These are phyloP conservation scores for Pulveroboletus sp. DNA, from an alignment of 768 basidiomycete genomes.

Conservation along the genomic window DNA sequence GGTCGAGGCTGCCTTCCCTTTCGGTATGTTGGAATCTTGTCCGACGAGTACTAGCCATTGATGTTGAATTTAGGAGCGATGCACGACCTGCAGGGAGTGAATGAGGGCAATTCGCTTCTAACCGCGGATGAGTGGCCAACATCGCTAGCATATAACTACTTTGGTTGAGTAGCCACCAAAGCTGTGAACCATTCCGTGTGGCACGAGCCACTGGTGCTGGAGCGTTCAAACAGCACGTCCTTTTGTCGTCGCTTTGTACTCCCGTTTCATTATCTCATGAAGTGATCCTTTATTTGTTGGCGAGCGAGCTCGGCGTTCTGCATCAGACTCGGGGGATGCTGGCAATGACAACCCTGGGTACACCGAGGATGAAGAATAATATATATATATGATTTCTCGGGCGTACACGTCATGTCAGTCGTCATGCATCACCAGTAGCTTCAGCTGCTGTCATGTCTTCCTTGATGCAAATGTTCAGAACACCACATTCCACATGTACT, in stretches of 20 bases:
- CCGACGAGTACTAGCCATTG: neutral
- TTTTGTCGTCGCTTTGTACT: conserved; percentile 9
- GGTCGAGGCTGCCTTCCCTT: conserved; percentile 47
- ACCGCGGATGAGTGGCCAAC: conserved; percentile 42
- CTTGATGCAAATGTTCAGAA: no score
- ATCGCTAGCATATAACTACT: conserved; percentile 49
- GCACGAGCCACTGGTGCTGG: neutral
- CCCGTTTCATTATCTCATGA: no score
- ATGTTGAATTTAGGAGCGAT: conserved; percentile 42
- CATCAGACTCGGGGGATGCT: neutral
- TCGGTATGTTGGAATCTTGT: conserved; percentile 45
- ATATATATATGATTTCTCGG: neutral
- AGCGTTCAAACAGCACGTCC: neutral
- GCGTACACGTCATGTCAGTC: neutral
- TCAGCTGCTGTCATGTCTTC: no score
- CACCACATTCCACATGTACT: no score
- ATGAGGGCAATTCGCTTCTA: conserved; percentile 52
- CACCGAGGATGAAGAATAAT: neutral
- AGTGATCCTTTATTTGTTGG: neutral
- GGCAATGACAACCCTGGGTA: no score
- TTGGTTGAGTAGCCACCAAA: conserved; percentile 27
- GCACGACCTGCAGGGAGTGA: conserved; percentile 53
- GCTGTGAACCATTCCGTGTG: neutral
- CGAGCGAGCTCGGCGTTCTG: neutral
- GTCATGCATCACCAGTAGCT: no score